Base-by-base conservation (phyloP, 2,329 filamentous ascomycete species). In the Calonectria pauciramosa region DNA sequence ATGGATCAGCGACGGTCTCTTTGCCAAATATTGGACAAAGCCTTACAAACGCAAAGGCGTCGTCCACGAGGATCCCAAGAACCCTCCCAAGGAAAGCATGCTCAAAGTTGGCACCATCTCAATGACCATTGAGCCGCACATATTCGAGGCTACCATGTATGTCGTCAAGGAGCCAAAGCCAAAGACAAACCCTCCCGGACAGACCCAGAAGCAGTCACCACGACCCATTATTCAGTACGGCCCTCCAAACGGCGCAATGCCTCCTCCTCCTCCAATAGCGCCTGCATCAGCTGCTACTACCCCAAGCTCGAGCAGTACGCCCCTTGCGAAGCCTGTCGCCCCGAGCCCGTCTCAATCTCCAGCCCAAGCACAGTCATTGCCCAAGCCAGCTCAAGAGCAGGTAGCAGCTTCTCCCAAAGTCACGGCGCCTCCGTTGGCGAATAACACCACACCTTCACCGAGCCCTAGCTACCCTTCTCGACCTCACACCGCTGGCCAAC, bases 21-120 rank as follows among this genome's bases (percentile, higher is more conserved):
- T 96, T 79, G 93, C 95, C 79, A 94, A 92, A 80, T 95, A 94
- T 83, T 96, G 94, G 94, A 90, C 92, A 11, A 95, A 95, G 82
- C 93, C 94, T 4, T 83, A 86, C 71, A 94, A 93, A 85, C 90
- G 91, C 76, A 94, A 93, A 83, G 92, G 93, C 54, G 90, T 91
- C 3, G 84, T 92, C 30, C 89, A 90, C 70, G 92, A 93, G 79
- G 91, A 93, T 67, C 87, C 90, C 8, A 91, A 92, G 78, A 94
- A 94, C 79, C 93, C 93, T 2, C 86, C 92, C 75, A 92, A 94
- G 84, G 91, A 95, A 59, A 92, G 90, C 75, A 95, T 95, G 92
- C 88, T 90, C 77, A 94, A 93, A 83, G 90, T 95, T 28, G 95
- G 95, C 78, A 91, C 90, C 78, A 92, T 94, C 75, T 92, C 92